Evolutionary conservation across 805 yeast species (phyloP), one percentile per base, ranked within the genome.

Genomic region (Yarrowia sp.): DNA sequence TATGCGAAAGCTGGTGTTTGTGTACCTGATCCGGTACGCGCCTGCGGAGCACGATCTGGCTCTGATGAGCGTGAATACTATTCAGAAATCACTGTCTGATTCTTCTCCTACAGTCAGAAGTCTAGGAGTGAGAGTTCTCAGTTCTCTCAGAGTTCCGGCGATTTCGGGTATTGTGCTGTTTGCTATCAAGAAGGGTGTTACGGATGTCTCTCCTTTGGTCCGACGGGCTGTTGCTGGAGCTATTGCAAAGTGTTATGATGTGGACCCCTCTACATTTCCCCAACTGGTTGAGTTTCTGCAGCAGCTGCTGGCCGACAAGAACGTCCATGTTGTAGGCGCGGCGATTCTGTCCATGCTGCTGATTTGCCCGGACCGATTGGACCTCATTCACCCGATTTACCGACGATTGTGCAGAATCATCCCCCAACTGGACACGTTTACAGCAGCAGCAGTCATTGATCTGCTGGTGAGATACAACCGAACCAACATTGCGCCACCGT

Each of bases 11-110:
- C 80, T 93, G 73, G 97, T 92, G 1, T 85, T 90, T 75, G 80
- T 88, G 0, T 90, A 90, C 69, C 76, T 95, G 57, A 77, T 86
- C 47, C 81, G 89, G 65, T 91, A 85, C 73, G 95, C 96, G 28
- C 96, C 90, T 67, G 75, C 80, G 65, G 92, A 90, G 69, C 97
- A 95, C 9, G 96, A 92, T 73, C 82, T 90, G n/a, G 95, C 98
- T 1, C 80, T 95, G 18, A 79, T 95, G 51, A 86, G 97, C 0
- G 89, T 95, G 68, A 95, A 95, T 74, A 89, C 98, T 0, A 89
- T 95, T 57, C 99, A 95, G 74, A 91, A 89, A 75, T 81, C 90
- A 1, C 76, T 93, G 33, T 79, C 82, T 9, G 97, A 91, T 70
- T 84, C 85, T 68, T 83, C 82, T 67, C 88, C 96, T 1, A 81